Evolutionary conservation across 169 alveolate species (phyloP), one percentile per base, ranked within the genome.

Genomic region (Cryptosporidium sp.): DNA sequence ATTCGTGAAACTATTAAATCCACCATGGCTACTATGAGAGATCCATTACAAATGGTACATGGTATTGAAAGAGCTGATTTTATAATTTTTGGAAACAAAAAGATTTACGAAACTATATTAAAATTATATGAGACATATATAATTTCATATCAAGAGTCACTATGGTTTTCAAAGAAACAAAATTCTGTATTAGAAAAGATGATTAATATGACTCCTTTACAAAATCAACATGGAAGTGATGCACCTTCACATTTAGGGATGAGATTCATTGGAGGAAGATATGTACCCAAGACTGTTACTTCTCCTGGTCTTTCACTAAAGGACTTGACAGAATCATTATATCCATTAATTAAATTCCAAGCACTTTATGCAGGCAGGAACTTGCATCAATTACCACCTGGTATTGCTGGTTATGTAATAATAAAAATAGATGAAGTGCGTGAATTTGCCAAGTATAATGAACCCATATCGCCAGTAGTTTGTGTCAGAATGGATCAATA

Each of bases 21-120:
- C 14, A 65, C 41, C 3, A 80, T 80, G 89, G 73, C 89, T 31
- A 80, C 75, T n/a, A 80, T 80, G 89, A 80, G 80, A 41, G 75
- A 80, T 45, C 89, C 89, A 61, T 59, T 80, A 45, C 69, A 80
- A 62, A 80, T 80, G 89, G 74, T 80, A 3, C 89, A 80, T n/a
- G 89, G 89, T 21, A 80, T 80, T 43, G 89, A 80, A 80, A 80
- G 89, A 48, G 89, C 89, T n/a, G 89, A 80, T 52, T 80, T 80
- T 62, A 80, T 80, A 2, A 80, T 80, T 3, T 80, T 80, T 61
- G 89, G 89, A 48, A 65, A 80, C 39, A 80, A 80, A 43, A 80
- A 62, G 35, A 80, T 62, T n/a, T 80, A 80, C 31, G 75, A 80
- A 43, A 80, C 71, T 61, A 80, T 80, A 43, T 31, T 62, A 12